A percentile compares a stretch with the other conserved stretches of the same genome.
These are phyloP conservation scores for Yamadazyma conglobata DNA, from an alignment of 1,139 yeast genomes.

Conservation along the genomic window DNA sequence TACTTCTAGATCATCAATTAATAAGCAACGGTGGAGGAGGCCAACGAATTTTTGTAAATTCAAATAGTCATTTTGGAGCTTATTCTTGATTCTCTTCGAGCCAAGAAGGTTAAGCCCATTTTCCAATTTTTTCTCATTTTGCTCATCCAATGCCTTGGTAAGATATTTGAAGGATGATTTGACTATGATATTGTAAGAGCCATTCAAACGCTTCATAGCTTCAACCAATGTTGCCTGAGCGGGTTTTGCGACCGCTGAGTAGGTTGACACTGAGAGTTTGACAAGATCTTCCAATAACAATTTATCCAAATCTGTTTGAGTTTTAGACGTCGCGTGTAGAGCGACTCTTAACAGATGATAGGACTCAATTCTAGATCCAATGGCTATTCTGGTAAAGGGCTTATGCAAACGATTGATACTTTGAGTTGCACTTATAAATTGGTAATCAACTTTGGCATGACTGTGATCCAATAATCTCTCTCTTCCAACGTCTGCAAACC, in stretches of 20 bases:
- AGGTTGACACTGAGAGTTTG: slow-evolving; percentile 63
- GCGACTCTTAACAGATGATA: slow-evolving; percentile 75
- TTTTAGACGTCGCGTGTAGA: slow-evolving; percentile 72
- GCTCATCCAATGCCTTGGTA: slow-evolving; percentile 47
- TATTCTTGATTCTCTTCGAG: slow-evolving; percentile 50
- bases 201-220: slow-evolving; percentile 69
- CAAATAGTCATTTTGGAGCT: slow-evolving; percentile 55
- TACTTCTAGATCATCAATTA: slow-evolving; percentile 56
- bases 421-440: slow-evolving; percentile 34
- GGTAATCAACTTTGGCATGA: slow-evolving; percentile 37
- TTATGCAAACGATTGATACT: slow-evolving; percentile 50
- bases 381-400: slow-evolving; percentile 74
- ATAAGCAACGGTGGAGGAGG: slow-evolving; percentile 55
- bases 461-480: slow-evolving; percentile 64
- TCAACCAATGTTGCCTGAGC: slow-evolving; percentile 72
- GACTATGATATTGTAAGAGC: slow-evolving; percentile 58
- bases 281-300: slow-evolving; percentile 67
- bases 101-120: slow-evolving; percentile 62
- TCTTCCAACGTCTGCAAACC: slow-evolving; percentile 82
- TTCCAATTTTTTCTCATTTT: slow-evolving; percentile 58
- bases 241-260: slow-evolving; percentile 62
- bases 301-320: slow-evolving; percentile 67
- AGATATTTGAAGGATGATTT: slow-evolving; percentile 49
- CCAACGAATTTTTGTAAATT: slow-evolving; percentile 46
- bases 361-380: slow-evolving; percentile 73